phyloP scores from a whole-genome alignment of 805 yeast species.

The Ogataea dorogensis region DNA sequence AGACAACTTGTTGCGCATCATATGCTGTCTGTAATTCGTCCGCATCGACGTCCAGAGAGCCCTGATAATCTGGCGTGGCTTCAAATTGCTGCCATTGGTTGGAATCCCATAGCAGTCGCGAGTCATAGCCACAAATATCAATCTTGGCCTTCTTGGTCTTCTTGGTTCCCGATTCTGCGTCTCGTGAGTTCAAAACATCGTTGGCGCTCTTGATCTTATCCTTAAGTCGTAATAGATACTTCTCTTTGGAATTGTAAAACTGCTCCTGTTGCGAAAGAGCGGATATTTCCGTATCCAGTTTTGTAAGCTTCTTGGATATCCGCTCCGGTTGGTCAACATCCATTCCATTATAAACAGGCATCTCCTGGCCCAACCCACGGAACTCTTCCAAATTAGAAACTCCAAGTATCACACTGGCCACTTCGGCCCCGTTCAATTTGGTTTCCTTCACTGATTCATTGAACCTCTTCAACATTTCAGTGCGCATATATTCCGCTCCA shows the following conservation, averaged over 20 bases:
- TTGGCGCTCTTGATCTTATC: slow-evolving; percentile 39
- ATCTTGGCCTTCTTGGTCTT: slow-evolving; percentile 27
- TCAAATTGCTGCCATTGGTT: slow-evolving; percentile 24
- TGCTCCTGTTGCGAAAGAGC: slow-evolving; percentile 17
- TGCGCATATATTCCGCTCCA: slow-evolving; percentile 49
- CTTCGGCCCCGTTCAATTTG: slow-evolving; percentile 12
- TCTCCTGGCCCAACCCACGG: slow-evolving; percentile 32
- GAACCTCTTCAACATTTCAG: slow-evolving; percentile 25
- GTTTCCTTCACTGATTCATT: slow-evolving; percentile 10
- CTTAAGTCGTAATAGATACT: slow-evolving; percentile 32
- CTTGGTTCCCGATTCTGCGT: slow-evolving; percentile 17
- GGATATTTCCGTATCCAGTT: slow-evolving; percentile 22
- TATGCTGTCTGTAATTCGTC: slow-evolving; percentile 17
- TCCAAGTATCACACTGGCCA: slow-evolving; percentile 18
- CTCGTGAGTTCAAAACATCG: slow-evolving; percentile 33
- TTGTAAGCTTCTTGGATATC: slow-evolving; percentile 17
- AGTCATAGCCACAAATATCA: slow-evolving; percentile 56
- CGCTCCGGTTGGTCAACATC: slow-evolving; percentile 9
- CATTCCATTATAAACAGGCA: slow-evolving; percentile 41
- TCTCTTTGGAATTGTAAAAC: slow-evolving; percentile 15
- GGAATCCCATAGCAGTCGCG: slow-evolving; percentile 18
- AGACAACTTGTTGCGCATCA: slow-evolving; percentile 20
- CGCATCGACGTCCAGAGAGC: slow-evolving; percentile 14
- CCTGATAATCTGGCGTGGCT: slow-evolving; percentile 12
- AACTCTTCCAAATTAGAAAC: slow-evolving; percentile 24